Base-by-base conservation (phyloP, 2,329 filamentous ascomycete genomes). In the Pezicula carpinea region DNA sequence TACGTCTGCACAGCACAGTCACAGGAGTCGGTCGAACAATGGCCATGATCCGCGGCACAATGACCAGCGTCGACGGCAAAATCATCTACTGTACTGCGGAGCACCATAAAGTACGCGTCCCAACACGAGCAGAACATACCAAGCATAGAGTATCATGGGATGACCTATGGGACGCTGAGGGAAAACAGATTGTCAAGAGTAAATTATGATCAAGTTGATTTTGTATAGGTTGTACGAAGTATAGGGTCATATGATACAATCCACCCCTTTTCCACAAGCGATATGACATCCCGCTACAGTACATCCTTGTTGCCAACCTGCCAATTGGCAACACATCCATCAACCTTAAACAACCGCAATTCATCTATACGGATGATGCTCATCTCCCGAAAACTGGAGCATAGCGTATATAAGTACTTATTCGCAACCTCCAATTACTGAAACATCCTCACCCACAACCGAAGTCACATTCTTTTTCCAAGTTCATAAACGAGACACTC, bases 31-130 rank as follows among this genome's bases (percentile, higher is more conserved):
- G 74, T 10, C 67, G 66, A 51, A 74, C 72, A 15, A 77, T 76
- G 73, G 71, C 74, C 6, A 67, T 76, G 64, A 72, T 77, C 34
- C 64, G 68, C 7, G 74, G 71, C 3, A 65, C 64, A 34, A 77
- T 79, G 70, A 71, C 65, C 5, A 73, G 68, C 43, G 56, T 68
- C 14, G 73, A 78, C 55, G 71, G 72, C 0, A 71, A 68, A 52
- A 66, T 60, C 0, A 64, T 69, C 5, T 77, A 73, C 53, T 73
- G 69, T 44, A 75, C 73, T 1, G 72, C 66, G 31, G 74, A 77
- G 56, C 73, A 77, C 51, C 74, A 77, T 57, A 77, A 77, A 51
- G 72, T 76, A 10, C 66, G 68, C 43, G 60, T 69, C 5, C 67
- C 71, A 10, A 68, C 69, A 19, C 57, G 56, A 36, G 50, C 62